phyloP scores from a whole-genome alignment of 2,329 filamentous ascomycete genomes.

The Clarireedia paspali region DNA sequence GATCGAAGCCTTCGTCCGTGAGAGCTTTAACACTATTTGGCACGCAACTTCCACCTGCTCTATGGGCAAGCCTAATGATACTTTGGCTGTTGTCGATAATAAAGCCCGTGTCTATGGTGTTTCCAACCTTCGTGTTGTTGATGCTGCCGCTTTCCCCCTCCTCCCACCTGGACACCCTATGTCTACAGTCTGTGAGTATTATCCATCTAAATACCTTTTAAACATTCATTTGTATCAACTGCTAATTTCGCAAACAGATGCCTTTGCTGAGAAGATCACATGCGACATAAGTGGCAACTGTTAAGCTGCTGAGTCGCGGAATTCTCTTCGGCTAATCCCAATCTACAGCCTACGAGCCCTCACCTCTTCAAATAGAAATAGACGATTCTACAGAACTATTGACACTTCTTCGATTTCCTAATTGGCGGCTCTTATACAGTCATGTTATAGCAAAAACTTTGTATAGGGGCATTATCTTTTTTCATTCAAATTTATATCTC shows the following conservation, averaged over 20 bases:
- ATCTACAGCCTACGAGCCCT: too few species aligned
- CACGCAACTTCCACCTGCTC: constrained; percentile 48
- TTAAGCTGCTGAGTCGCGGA: not conserved
- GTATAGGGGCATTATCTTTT: too few species aligned
- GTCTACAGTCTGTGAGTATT: constrained; percentile 31
- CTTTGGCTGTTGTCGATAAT: constrained; percentile 25
- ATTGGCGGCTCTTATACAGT: too few species aligned
- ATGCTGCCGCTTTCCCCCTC: constrained; percentile 19
- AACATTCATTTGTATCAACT: not conserved
- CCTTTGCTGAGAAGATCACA: constrained; percentile 37
- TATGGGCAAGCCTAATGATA: constrained; percentile 44
- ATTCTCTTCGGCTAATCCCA: too few species aligned
- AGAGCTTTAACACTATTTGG: constrained; percentile 32
- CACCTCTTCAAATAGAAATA: too few species aligned
- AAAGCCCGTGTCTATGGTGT: constrained; percentile 21
- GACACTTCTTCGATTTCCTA: too few species aligned
- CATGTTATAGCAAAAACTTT: too few species aligned
- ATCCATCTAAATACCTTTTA: not conserved
- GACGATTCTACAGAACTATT: too few species aligned
- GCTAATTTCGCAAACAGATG: constrained; percentile 23
- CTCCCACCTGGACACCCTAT: constrained; percentile 36
- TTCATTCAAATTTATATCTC: too few species aligned
- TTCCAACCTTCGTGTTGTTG: constrained; percentile 19
- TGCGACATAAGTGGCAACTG: constrained; percentile 3
- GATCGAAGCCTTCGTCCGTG: constrained; percentile 17